Conservation (phyloP, 768 basidiomycete genomes). For the Mycena rosella region DNA sequence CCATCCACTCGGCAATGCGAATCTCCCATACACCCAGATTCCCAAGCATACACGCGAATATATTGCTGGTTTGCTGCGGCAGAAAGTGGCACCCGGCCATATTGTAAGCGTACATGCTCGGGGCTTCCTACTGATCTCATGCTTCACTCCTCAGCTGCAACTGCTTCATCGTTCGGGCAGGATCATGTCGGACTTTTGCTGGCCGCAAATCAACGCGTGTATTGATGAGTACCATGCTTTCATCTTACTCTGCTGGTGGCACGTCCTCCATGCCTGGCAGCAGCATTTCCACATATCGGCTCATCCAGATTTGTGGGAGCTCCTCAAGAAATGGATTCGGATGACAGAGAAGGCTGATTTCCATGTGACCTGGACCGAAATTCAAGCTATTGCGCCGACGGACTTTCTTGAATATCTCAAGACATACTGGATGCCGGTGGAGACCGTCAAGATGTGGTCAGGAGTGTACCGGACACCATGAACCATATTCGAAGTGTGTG, state of each 20-base stretch:
- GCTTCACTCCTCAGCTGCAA: no score
- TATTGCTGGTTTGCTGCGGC: no score
- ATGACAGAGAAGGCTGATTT: not conserved
- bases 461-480: constrained; percentile 34
- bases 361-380: not conserved
- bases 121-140: no score
- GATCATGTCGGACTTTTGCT: no score
- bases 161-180: not conserved
- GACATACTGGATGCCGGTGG: constrained; percentile 35
- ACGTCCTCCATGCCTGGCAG: constrained; percentile 48
- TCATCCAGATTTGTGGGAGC: no score
- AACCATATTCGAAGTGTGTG: constrained; percentile 27
- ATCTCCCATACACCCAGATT: no score
- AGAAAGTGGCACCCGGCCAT: no score
- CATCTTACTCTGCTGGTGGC: constrained; percentile 46
- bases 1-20: not conserved
- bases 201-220: not conserved
- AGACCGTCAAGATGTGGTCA: constrained; percentile 39
- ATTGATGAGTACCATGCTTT: not conserved
- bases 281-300: constrained; percentile 35
- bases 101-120: no score
- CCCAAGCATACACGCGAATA: no score
- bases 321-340: not conserved
- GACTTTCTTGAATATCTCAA: constrained; percentile 38
- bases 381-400: not conserved